Percentiles rank a stretch among this genome's conserved stretches.
Evolutionary conservation across 257 asterid genomes (phyloP).

Genomic region (Solanum pimpinellifolium): DNA sequence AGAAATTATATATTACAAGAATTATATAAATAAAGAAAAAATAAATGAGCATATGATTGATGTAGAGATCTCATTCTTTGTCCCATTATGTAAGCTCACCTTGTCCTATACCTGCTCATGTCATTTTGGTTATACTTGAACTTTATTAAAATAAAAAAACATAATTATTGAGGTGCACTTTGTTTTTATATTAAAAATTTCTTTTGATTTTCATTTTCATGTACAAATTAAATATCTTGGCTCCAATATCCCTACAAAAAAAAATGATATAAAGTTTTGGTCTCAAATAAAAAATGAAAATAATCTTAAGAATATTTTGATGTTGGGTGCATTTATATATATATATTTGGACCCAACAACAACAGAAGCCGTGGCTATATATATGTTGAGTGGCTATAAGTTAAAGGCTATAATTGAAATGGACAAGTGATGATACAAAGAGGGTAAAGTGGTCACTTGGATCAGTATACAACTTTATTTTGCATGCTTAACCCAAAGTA

Average conservation of each 20-base stretch:
- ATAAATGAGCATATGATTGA: not conserved
- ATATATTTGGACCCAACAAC: not conserved
- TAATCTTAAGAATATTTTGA: not conserved
- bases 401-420: slow-evolving; percentile 10
- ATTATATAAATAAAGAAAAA: too few species aligned
- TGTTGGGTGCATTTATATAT: not conserved
- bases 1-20: too few species aligned
- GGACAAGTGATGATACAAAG: slow-evolving; percentile 16
- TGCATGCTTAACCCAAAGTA: not conserved
- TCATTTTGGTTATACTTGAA: not conserved
- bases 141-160: not conserved
- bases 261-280: not conserved
- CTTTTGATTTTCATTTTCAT: not conserved
- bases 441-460: slow-evolving; percentile 2
- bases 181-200: not conserved
- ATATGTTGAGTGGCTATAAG: not conserved
- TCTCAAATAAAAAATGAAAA: not conserved
- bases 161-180: not conserved
- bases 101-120: not conserved
- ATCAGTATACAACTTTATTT: not conserved
- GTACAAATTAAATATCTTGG: not conserved
- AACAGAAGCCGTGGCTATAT: not conserved
- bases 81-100: not conserved
- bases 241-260: not conserved
- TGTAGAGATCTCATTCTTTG: not conserved